These are phyloP conservation scores for Diutina sp. DNA, from an alignment of 1,139 yeast species.

Conservation along the genomic window DNA sequence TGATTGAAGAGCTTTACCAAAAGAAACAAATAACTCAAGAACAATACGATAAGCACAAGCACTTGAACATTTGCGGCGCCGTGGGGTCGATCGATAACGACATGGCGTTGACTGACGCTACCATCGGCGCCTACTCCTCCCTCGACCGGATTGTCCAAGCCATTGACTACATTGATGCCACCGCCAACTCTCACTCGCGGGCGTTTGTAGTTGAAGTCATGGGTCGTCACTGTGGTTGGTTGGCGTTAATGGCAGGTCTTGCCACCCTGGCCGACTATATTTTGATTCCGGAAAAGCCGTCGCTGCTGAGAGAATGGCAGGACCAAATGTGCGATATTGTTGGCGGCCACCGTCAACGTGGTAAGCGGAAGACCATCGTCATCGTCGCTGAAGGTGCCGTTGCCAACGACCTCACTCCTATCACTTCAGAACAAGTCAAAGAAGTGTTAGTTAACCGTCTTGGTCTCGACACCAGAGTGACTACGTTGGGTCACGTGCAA, in stretches of 20 bases:
- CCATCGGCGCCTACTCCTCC: slow-evolving; percentile 73
- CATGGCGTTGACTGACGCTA: slow-evolving; percentile 73
- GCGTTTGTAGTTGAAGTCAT: slow-evolving; percentile 82
- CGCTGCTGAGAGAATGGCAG: slow-evolving; percentile 38
- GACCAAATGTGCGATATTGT: slow-evolving; percentile 55
- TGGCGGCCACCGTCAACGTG: slow-evolving; percentile 52
- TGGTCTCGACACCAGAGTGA: slow-evolving; percentile 68
- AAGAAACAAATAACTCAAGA: slow-evolving; percentile 35
- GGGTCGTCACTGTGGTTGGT: slow-evolving; percentile 89
- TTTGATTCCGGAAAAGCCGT: slow-evolving; percentile 71
- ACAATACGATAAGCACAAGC: slow-evolving; percentile 38
- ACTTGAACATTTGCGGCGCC: slow-evolving; percentile 61
- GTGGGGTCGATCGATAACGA: slow-evolving; percentile 81
- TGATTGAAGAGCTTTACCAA: slow-evolving; percentile 45
- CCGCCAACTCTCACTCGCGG: slow-evolving; percentile 73
- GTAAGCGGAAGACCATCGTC: slow-evolving; percentile 68
- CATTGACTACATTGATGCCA: slow-evolving; percentile 73
- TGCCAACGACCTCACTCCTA: slow-evolving; percentile 51
- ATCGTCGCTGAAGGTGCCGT: slow-evolving; percentile 82
- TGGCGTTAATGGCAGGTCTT: slow-evolving; percentile 72
- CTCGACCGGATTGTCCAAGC: slow-evolving; percentile 66
- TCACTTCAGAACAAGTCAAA: slow-evolving; percentile 54
- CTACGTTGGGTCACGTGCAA: slow-evolving; percentile 75
- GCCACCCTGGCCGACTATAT: slow-evolving; percentile 75
- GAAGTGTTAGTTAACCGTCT: slow-evolving; percentile 51